Evolutionary conservation across 768 basidiomycete genomes (phyloP), one percentile per base, ranked within the genome.

Genomic region (Paxillus ammoniavirescens): DNA sequence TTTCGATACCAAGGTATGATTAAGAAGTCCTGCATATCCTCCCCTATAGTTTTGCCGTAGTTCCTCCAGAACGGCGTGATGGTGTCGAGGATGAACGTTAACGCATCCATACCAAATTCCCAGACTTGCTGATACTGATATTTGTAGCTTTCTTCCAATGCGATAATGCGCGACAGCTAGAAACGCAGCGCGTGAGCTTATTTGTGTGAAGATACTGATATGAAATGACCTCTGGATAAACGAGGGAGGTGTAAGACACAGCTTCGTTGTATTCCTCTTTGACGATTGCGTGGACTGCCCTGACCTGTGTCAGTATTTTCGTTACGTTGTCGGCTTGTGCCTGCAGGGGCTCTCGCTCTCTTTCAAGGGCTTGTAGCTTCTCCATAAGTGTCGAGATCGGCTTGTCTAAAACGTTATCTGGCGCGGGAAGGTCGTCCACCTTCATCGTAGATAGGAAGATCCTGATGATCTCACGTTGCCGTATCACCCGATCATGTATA

Each of bases 1-100:
- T 91, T 89, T 33, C 89, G 82, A 57, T 91, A 91, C 61, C 88
- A 78, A 7, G 89, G 89, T 53, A 91, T 83, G 60, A 91, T 87
- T 54, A 91, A 81, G 64, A 91, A 91, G 56, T 89, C 87, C 44
- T 84, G 83, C 42, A 89, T 77, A 61, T 91, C 89, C 63, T 88
- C 82, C 31, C 87, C 86, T 48, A 91, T 89, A n/a, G 82, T 80
- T 62, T 87, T 89, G 49, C 89, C 89, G 55, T 91, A 89, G 33
- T 79, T 87, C 56, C 89, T 76, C 89, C 89, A 91, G 63, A 91
- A 81, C 0, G 89, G 89, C 1, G 89, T 82, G 13, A 91, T 83
- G 2, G 82, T 84, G 61, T 90, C 89, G 42, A 91, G 75, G 46
- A 91, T 69, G 52, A 91, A 77, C 0, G 89, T 90, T 50, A 91